phyloP scores from a whole-genome alignment of 768 basidiomycete species.

The Boletus vinaceobasis region DNA sequence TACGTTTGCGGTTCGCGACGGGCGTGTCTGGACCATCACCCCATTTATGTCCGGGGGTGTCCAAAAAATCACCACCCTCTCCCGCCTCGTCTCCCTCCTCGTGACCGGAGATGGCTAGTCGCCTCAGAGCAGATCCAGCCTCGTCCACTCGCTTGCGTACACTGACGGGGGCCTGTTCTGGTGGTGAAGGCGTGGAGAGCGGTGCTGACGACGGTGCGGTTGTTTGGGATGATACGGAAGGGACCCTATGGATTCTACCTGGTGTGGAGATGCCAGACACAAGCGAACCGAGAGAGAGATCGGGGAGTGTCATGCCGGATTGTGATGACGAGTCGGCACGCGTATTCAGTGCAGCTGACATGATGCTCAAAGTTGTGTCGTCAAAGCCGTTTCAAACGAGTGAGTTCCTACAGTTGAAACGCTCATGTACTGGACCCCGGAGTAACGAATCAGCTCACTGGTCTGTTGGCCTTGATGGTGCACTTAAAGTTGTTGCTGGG shows the following conservation, averaged over 20 bases:
- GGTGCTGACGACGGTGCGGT: constrained; percentile 52
- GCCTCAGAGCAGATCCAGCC: constrained; percentile 37
- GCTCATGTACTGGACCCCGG: background rate
- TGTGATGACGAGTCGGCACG: constrained; percentile 41
- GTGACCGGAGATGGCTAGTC: constrained; percentile 32
- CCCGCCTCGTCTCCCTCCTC: constrained; percentile 38
- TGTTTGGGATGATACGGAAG: constrained; percentile 49
- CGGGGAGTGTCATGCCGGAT: constrained; percentile 48
- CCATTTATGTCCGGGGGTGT: constrained; percentile 53
- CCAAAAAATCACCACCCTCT: constrained; percentile 45
- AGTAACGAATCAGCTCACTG: constrained; percentile 7
- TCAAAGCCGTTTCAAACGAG: background rate
- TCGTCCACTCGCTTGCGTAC: constrained; percentile 41
- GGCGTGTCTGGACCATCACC: constrained; percentile 53
- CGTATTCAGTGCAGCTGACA: constrained; percentile 43
- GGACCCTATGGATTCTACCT: constrained; percentile 40
- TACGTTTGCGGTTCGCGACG: constrained; percentile 45
- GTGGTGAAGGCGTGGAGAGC: constrained; percentile 49
- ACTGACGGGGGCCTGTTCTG: constrained; percentile 29
- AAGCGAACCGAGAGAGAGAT: constrained; percentile 59
- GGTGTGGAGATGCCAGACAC: constrained; percentile 54
- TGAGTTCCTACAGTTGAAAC: background rate
- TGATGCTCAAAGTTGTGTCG: constrained; percentile 14
- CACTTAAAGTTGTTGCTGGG: background rate
- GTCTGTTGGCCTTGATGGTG: constrained; percentile 1